Evolutionary conservation across 2,329 filamentous ascomycete species (phyloP).

Genomic region (Claviceps africana): DNA sequence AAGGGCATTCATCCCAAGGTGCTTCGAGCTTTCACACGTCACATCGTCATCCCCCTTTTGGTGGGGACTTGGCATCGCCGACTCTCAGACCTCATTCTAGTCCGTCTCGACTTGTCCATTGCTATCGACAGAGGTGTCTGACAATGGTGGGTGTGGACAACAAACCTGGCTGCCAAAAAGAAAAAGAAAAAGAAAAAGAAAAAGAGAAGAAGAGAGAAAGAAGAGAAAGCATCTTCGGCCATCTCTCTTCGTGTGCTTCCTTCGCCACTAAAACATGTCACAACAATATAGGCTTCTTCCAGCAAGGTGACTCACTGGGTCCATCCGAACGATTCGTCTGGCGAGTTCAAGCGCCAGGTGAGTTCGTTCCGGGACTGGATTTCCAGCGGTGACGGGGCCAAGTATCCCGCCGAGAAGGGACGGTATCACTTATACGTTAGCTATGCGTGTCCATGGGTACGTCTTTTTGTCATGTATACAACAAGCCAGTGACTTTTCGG

Average conservation of each 20-base stretch:
- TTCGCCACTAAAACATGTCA: not conserved
- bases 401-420: constrained; percentile 74
- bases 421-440: constrained; percentile 92
- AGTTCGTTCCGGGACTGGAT: constrained; percentile 75
- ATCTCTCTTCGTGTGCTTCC: not conserved
- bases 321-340: constrained; percentile 57
- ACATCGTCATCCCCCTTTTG: not conserved
- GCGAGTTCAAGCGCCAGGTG: constrained; percentile 83
- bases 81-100: not conserved
- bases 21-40: not conserved
- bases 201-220: no score
- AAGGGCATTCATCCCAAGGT: not conserved
- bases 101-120: not conserved
- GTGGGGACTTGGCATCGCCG: not conserved
- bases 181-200: no score
- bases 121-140: not conserved
- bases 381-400: constrained; percentile 53
- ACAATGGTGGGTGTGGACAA: not conserved
- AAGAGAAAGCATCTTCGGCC: not conserved
- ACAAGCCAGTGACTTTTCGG: no score
- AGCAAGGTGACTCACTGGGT: constrained; percentile 64
- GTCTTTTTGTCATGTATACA: constrained; percentile 7
- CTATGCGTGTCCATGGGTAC: constrained; percentile 81
- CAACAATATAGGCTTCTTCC: constrained; percentile 3
- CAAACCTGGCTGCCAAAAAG: no score